phyloP scores from a whole-genome alignment of 495 filamentous ascomycete species.

The Penicillium verhagenii region DNA sequence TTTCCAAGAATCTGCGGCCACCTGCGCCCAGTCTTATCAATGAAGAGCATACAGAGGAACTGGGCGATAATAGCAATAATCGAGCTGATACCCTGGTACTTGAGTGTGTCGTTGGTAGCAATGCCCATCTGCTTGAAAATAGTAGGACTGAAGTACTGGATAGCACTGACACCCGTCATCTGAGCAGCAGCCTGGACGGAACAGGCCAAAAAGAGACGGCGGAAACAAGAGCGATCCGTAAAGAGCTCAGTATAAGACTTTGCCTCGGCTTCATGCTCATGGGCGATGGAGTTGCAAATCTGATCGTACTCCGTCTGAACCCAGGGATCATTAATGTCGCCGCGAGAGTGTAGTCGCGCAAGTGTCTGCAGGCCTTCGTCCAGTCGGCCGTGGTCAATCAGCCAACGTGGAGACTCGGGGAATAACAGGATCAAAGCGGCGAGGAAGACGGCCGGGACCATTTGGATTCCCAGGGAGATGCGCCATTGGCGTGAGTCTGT shows the following conservation, averaged over 20 bases:
- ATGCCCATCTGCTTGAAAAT: constrained; percentile 64
- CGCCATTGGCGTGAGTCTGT: constrained; percentile 21
- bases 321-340: constrained; percentile 57
- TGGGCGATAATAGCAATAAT: constrained; percentile 48
- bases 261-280: constrained; percentile 52
- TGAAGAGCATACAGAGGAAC: constrained; percentile 1
- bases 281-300: constrained; percentile 41
- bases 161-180: constrained; percentile 64
- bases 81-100: constrained; percentile 62
- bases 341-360: constrained; percentile 58
- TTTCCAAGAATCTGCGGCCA: constrained; percentile 5
- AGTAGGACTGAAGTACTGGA: constrained; percentile 61
- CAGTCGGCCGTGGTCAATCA: constrained; percentile 41
- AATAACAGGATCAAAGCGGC: constrained; percentile 55
- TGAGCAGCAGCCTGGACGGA: constrained; percentile 60
- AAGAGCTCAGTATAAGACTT: constrained; percentile 62
- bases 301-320: constrained; percentile 62
- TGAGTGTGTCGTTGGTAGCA: constrained; percentile 50
- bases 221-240: constrained; percentile 55
- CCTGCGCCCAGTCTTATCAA: constrained; percentile 4
- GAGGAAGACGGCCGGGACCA: constrained; percentile 55
- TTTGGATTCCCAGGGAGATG: constrained; percentile 51
- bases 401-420: constrained; percentile 52
- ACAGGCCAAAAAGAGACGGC: constrained; percentile 58
- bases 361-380: constrained; percentile 57